Base-by-base conservation (phyloP, 2,329 filamentous ascomycete genomes). In the Monosporascus sp. region DNA sequence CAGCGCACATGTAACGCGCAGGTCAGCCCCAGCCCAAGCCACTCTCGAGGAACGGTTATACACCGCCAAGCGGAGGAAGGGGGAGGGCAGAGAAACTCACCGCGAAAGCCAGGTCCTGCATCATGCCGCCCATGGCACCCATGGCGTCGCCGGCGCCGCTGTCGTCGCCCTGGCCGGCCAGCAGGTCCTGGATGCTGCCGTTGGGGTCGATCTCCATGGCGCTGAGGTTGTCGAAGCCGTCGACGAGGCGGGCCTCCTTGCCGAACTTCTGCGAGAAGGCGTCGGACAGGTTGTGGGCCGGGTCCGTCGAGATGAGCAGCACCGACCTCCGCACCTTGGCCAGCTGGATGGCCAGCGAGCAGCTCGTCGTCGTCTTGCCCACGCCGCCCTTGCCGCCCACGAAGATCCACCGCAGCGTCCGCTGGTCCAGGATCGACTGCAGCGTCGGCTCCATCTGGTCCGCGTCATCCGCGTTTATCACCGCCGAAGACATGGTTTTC, bases 201-300 rank as follows among this genome's bases (percentile, higher is more conserved):
- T 96, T 97, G 50, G 94, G 94, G 68, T 99, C 94, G 64, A 99
- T 97, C 75, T 99, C 94, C 94, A 99, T 99, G 58, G 94, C 94
- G 69, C 90, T 95, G 61, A 99, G 78, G 72, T 97, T 97, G 37
- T 87, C 84, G 68, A 96, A 97, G 62, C 94, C 94, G 63, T 96
- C 87, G 60, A 99, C 81, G 39, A 96, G 84, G 58, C 91, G 85
- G 51, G 94, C 94, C 73, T 99, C 94, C 79, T 99, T 99, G 77
- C 94, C 94, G 68, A 99, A 99, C 76, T 99, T 99, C 74, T 99
- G 93, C 62, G 90, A 90, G 74, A 99, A 99, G 56, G 94, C 94
- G 76, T 99, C 94, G 63, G 89, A 94, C 58, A 99, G 81, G 75
- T 99, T 99, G 81, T 99, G 94, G 50, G 94, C 94, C 50, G 94